Evolutionary conservation across 2,329 filamentous ascomycete species (phyloP), one percentile per base, ranked within the genome.

Genomic region (Cordyceps tenuipes): DNA sequence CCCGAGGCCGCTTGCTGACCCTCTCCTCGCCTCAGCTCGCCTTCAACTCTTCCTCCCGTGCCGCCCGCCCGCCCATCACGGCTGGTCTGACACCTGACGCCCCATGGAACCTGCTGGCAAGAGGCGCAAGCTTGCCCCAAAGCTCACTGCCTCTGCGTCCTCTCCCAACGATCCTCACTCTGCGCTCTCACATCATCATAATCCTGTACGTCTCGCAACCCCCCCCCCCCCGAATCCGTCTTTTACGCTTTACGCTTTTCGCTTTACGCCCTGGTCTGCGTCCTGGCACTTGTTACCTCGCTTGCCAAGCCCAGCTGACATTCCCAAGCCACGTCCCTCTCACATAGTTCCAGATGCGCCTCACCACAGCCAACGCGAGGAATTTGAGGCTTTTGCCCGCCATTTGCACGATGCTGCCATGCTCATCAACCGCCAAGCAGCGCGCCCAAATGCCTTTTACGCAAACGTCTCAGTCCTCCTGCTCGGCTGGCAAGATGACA

Each of bases 341-440:
- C 43, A 44, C 43, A 44, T 44, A 44, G 43, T 44, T 43, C 60
- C 60, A 26, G 57, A 59, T 52, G 57, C 57, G 48, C 57, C 57
- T 36, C 57, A 52, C 13, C 69, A 68, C 66, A 68, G 71, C 59
- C 79, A 83, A 66, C 79, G 81, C 64, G 79, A 83, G 71, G 83
- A 86, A 66, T 87, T 87, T 72, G 84, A 87, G 71, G 79, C 82
- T 57, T 87, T 87, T 68, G 84, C 84, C 62, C 79, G 84, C 51
- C 84, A 87, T 73, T 78, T 87, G 49, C 84, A 87, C 68, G 84
- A 87, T 78, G 84, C 84, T 54, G 84, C 84, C 64, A 85, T 86
- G 79, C 76, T 85, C 66, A 85, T 87, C 65, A 82, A 85, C 68
- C 79, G 82, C 63, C 83, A 86, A 71, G 82, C 82, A 50, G 81